Evolutionary conservation across 1,284 basidiomycete genomes (phyloP), one percentile per base, ranked within the genome.

Genomic region (Cutaneotrichosporon curvatum): DNA sequence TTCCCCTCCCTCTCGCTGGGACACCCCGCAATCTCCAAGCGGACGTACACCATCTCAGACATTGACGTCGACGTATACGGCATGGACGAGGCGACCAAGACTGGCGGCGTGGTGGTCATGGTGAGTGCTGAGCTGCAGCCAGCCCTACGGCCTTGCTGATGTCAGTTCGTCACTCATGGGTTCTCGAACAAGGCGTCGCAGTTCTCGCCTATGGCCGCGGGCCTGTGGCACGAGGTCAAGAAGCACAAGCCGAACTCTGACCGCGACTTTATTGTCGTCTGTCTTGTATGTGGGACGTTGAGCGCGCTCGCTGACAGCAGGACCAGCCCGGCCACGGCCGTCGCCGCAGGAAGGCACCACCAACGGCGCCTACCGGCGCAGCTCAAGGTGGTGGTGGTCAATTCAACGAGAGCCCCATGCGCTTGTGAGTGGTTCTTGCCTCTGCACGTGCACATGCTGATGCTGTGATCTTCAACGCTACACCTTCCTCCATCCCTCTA

Each of bases 321-420:
- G 85, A 88, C 57, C 84, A 85, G 56, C 76, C 84, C 2, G 87
- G 87, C 59, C 86, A 88, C 54, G 86, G 85, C 6, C 65, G 67
- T 37, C 73, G 86, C 32, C 60, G 80, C 12, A 64, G 80, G 2
- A 73, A 81, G 42, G 56, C 68, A 15, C 20, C 8, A 12, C 8
- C 25, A 28, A 7, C 25, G 25, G 25, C 25, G 25, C 25, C 25
- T 7, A 28, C 7, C 8, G 25, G 77, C n/a, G 85, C 85, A 59
- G 60, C 76, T 21, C 75, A 71, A 3, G n/a, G n/a, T n/a, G 25
- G 77, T n/a, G 85, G 85, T 59, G 60, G 76, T 21, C 75, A 71
- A 3, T 86, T 81, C 78, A 74, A 73, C 42, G 67, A 76, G 47
- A 87, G 87, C 25, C 25, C 25, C 8, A 28, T 28, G 25, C 25